Evolutionary conservation across 495 filamentous ascomycete genomes (phyloP), one percentile per base, ranked within the genome.

Genomic region (Xylona heveae): DNA sequence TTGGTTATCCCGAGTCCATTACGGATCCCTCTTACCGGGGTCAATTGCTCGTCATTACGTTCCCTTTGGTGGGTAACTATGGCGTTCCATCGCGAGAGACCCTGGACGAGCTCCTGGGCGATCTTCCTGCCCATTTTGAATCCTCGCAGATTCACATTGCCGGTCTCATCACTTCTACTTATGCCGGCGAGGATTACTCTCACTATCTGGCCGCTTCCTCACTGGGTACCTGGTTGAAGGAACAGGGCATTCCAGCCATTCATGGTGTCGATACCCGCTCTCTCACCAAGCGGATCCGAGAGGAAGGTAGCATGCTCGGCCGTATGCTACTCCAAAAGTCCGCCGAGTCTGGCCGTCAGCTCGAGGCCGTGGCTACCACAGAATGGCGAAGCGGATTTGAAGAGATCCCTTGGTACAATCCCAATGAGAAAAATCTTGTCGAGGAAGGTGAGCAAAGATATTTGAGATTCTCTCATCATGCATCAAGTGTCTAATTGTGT

Each of bases 241-340:
- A 93, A 52, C 75, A 94, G 49, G 78, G 74, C 27, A 68, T 97
- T 31, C 88, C 88, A n/a, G 88, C 88, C 36, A 84, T 97, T 53
- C 81, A 88, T 50, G 88, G 82, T 25, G 74, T 97, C 30, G 88
- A 97, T 57, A 97, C 88, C 19, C 64, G 88, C 52, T 77, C 81
- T 12, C 56, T 97, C 50, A 94, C 88, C 2, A 93, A 94, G 62
- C 71, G 73, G 36, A 92, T 97, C 39, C 68, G 88, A 42, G 63
- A 91, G 42, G 68, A 92, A 51, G 88, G 88, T 44, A 90, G 80
- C 58, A 94, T 95, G 88, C 70, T 95, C 18, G 88, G 85, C 14
- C 76, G 80, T 30, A 71, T 97, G 65, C 56, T 88, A 12, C 61
- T 79, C 8, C 65, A 80, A 47, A 78, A 73, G 41, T 37, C 61